These are phyloP conservation scores for Lactifluus echinatus DNA, from an alignment of 768 basidiomycete genomes.

Conservation along the genomic window DNA sequence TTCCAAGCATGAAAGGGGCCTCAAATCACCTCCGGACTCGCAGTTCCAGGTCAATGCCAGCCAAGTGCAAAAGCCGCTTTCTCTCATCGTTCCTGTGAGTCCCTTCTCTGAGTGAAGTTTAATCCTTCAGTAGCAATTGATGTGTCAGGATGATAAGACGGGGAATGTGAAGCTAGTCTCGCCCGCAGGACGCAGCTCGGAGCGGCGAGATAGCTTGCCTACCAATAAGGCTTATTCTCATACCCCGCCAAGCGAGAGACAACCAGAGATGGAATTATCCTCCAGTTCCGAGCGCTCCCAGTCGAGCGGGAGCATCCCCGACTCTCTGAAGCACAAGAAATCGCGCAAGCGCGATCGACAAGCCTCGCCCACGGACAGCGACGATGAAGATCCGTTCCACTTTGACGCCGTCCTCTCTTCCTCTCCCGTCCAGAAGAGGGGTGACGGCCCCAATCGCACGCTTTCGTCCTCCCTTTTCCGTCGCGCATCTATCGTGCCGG, in stretches of 20 bases:
- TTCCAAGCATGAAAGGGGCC: background rate
- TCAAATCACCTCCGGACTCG: background rate
- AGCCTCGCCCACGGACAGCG: conserved; percentile 7
- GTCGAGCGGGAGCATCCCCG: background rate
- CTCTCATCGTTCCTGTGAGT: background rate
- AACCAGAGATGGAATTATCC: background rate
- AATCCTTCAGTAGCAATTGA: background rate
- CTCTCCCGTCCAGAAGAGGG: background rate
- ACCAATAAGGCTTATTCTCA: background rate
- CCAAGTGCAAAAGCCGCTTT: conserved; percentile 3
- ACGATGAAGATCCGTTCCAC: conserved; percentile 18
- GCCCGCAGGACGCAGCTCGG: background rate
- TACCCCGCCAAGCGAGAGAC: background rate
- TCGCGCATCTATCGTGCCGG: conserved; percentile 14
- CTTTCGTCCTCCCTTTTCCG: conserved; percentile 7
- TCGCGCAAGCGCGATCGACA: background rate
- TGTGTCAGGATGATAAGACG: background rate
- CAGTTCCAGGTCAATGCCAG: conserved; percentile 12
- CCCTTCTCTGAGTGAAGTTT: no score
- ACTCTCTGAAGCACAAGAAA: background rate
- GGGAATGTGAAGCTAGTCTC: background rate
- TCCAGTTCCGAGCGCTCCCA: background rate
- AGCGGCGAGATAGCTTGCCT: background rate
- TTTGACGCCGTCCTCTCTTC: conserved; percentile 11
- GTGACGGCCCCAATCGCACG: background rate